Conservation (phyloP, 148 eudicot genomes). For the Salicornia ramosissima region DNA sequence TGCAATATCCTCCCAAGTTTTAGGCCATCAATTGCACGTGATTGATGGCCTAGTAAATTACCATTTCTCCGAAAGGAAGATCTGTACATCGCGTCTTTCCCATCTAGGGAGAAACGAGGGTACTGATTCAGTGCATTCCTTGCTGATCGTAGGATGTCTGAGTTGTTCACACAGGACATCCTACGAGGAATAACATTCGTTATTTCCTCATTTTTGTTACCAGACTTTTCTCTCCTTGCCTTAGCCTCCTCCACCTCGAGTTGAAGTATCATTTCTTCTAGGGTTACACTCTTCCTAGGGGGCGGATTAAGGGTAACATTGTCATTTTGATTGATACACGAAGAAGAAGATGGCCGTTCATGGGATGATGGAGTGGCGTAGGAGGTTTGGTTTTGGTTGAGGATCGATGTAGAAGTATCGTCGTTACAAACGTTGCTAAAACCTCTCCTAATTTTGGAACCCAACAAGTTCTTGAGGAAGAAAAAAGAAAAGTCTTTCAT, state of each 20-base stretch:
- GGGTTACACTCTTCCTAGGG: slow-evolving; percentile 45
- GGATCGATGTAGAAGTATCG: slow-evolving; percentile 63
- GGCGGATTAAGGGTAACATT: background rate
- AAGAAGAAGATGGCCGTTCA: slow-evolving; percentile 6
- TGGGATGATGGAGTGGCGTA: slow-evolving; percentile 20
- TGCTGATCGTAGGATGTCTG: slow-evolving; percentile 75
- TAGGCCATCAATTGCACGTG: slow-evolving; percentile 17
- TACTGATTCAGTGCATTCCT: slow-evolving; percentile 78
- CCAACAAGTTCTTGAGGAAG: slow-evolving; percentile 60
- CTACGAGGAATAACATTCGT: slow-evolving; percentile 36
- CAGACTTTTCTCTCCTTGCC: slow-evolving; percentile 46
- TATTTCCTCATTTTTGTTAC: slow-evolving; percentile 24
- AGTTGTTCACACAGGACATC: slow-evolving; percentile 88
- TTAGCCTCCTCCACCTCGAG: slow-evolving; percentile 69
- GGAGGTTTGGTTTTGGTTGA: slow-evolving; percentile 35
- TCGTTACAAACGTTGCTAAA: slow-evolving; percentile 55
- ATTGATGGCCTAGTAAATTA: background rate
- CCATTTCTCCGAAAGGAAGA: slow-evolving; percentile 48
- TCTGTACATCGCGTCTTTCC: slow-evolving; percentile 74
- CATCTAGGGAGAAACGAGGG: slow-evolving; percentile 93
- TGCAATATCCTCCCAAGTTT: slow-evolving; percentile 22
- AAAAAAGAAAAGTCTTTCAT: slow-evolving; percentile 76
- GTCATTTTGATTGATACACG: slow-evolving; percentile 23
- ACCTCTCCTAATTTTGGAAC: slow-evolving; percentile 61
- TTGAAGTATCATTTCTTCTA: slow-evolving; percentile 85